Conservation (phyloP, 2,329 filamentous ascomycete species). For the Hypoxylon sp. region DNA sequence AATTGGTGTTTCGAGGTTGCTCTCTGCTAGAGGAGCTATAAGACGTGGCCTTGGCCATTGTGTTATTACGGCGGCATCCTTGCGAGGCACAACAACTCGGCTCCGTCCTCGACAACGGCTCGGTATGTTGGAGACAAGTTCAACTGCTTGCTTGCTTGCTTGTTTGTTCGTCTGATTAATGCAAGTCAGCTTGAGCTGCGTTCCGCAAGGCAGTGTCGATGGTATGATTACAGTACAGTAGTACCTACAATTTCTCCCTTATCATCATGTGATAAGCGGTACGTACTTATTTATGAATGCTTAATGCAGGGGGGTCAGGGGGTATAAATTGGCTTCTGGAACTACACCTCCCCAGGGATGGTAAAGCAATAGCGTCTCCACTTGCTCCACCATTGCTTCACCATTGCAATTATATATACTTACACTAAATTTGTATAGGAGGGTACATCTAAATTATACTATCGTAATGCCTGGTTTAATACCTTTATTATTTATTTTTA, state of each 20-base stretch:
- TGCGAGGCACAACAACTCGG: conserved; percentile 40
- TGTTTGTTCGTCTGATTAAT: neutral
- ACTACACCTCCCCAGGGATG: too few species aligned
- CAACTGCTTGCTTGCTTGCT: too few species aligned
- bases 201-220: conserved; percentile 20
- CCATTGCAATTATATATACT: too few species aligned
- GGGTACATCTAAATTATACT: too few species aligned
- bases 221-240: conserved; percentile 29
- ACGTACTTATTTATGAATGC: conserved; percentile 16
- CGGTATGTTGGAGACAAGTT: conserved; percentile 5
- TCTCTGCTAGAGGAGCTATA: conserved; percentile 47
- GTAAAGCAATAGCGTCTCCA: too few species aligned
- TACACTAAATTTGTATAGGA: too few species aligned
- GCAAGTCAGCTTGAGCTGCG: conserved; percentile 26
- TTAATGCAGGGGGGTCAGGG: conserved; percentile 22
- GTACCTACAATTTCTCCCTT: conserved; percentile 38
- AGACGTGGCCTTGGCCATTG: conserved; percentile 59
- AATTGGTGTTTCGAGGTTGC: conserved; percentile 41
- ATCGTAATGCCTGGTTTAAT: too few species aligned
- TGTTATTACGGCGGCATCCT: conserved; percentile 57
- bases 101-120: conserved; percentile 32
- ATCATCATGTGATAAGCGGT: conserved; percentile 41
- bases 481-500: too few species aligned
- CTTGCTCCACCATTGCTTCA: too few species aligned
- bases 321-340: conserved; percentile 17